A percentile compares a stretch with the other conserved stretches of the same genome.
Evolutionary conservation across 2,329 filamentous ascomycete species (phyloP).

Genomic region (Exophiala sp.): DNA sequence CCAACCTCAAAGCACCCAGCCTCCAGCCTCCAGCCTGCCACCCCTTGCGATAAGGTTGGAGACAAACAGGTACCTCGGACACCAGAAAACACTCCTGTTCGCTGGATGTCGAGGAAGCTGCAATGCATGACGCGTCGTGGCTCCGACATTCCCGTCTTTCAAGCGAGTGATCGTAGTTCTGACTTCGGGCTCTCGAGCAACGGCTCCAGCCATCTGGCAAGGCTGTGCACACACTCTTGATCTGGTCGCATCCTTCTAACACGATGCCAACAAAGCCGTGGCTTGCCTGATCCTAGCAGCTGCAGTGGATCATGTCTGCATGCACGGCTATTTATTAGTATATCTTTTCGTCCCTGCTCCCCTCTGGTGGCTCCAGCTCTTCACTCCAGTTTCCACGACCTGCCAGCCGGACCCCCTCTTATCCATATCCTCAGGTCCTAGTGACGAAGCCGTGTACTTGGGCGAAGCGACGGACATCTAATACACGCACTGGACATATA

Average conservation of each 20-base stretch:
- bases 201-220: neutral
- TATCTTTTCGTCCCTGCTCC: constrained; percentile 17
- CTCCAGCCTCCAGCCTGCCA: neutral
- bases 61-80: no score
- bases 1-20: neutral
- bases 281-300: constrained; percentile 7
- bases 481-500: neutral
- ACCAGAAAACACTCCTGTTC: neutral
- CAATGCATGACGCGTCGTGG: neutral
- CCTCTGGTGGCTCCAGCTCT: neutral
- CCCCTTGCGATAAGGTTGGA: no score
- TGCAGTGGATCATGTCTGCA: neutral
- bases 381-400: constrained; percentile 7
- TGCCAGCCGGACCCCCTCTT: constrained; percentile 5
- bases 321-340: no score
- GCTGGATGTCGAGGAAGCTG: neutral
- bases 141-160: neutral
- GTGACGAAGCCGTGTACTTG: neutral
- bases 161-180: no score
- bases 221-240: neutral
- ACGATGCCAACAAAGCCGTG: constrained; percentile 1
- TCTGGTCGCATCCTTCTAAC: neutral
- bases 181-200: neutral
- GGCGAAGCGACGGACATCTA: neutral
- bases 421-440: constrained; percentile 1